These are phyloP conservation scores for Meyerozyma carpophila DNA, from an alignment of 1,139 yeast genomes.

Conservation along the genomic window DNA sequence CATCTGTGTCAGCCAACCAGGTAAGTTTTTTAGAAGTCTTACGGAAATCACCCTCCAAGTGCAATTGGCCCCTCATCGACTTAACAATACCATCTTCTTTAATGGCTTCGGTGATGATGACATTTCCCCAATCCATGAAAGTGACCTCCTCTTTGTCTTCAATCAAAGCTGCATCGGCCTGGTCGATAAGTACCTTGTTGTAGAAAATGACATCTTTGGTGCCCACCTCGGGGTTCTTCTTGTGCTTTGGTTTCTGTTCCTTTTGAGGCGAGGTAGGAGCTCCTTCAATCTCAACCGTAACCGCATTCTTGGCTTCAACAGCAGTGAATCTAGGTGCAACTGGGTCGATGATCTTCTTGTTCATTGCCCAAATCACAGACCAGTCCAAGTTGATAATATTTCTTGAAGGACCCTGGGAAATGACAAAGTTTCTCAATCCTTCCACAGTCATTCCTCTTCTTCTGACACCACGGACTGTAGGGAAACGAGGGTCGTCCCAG, in stretches of 20 bases:
- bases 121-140: slow-evolving; percentile 99
- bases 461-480: slow-evolving; percentile 97
- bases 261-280: slow-evolving; percentile 60
- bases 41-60: slow-evolving; percentile 95
- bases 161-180: slow-evolving; percentile 77
- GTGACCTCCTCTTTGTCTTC: slow-evolving; percentile 83
- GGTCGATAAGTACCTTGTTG: slow-evolving; percentile 70
- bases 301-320: slow-evolving; percentile 55
- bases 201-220: slow-evolving; percentile 69
- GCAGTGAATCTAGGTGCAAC: slow-evolving; percentile 94
- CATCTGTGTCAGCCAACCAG: slow-evolving; percentile 86
- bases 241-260: slow-evolving; percentile 87
- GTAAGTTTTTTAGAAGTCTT: slow-evolving; percentile 93
- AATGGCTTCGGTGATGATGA: slow-evolving; percentile 66
- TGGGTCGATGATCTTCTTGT: slow-evolving; percentile 95
- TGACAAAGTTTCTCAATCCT: slow-evolving; percentile 87
- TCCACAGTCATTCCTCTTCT: slow-evolving; percentile 99
- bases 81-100: slow-evolving; percentile 53
- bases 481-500: slow-evolving; percentile 99
- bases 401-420: slow-evolving; percentile 95
- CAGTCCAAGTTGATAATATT: slow-evolving; percentile 95
- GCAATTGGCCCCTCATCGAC: slow-evolving; percentile 71
- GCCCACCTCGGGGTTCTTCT: slow-evolving; percentile 92
- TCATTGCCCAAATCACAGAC: slow-evolving; percentile 95
- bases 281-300: slow-evolving; percentile 58